Conservation (phyloP, 805 yeast species). For the Sungouiella blattae region DNA sequence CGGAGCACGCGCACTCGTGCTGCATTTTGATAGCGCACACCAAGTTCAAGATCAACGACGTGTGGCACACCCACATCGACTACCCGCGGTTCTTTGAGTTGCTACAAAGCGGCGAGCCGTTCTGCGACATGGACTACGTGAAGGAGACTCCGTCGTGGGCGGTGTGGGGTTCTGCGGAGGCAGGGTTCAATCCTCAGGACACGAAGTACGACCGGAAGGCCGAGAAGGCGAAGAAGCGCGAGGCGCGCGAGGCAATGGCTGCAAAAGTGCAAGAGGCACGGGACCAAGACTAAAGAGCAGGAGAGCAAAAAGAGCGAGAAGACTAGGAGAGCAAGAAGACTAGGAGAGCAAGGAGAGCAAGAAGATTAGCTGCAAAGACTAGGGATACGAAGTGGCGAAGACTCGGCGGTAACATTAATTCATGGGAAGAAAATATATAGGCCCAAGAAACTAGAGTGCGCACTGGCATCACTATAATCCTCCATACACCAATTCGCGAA, state of each 20-base stretch:
- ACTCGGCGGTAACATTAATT: no score
- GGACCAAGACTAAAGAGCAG: no score
- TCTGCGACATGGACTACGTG: slow-evolving; percentile 77
- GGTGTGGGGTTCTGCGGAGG: slow-evolving; percentile 76
- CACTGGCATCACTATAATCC: no score
- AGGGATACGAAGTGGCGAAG: no score
- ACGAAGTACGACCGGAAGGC: slow-evolving; percentile 63
- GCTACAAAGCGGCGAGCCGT: slow-evolving; percentile 59
- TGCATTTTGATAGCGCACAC: slow-evolving; percentile 80
- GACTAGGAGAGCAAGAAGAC: no score
- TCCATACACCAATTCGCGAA: no score
- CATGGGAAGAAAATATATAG: no score
- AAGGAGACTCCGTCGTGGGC: slow-evolving; percentile 90
- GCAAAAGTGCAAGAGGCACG: no score
- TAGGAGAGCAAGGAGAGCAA: no score
- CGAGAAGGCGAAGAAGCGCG: slow-evolving; percentile 48
- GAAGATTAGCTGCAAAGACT: no score
- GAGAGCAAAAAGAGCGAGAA: no score
- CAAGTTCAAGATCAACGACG: slow-evolving; percentile 63
- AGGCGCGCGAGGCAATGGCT: slow-evolving; percentile 29
- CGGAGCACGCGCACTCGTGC: slow-evolving; percentile 94
- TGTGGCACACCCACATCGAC: slow-evolving; percentile 89
- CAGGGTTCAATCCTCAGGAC: slow-evolving; percentile 89
- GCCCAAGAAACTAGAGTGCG: no score
- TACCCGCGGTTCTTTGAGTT: slow-evolving; percentile 73